A percentile compares a stretch with the other conserved stretches of the same genome.
Evolutionary conservation across 176 grass and related monocot genomes (phyloP).

Genomic region (Pharus latifolius): DNA sequence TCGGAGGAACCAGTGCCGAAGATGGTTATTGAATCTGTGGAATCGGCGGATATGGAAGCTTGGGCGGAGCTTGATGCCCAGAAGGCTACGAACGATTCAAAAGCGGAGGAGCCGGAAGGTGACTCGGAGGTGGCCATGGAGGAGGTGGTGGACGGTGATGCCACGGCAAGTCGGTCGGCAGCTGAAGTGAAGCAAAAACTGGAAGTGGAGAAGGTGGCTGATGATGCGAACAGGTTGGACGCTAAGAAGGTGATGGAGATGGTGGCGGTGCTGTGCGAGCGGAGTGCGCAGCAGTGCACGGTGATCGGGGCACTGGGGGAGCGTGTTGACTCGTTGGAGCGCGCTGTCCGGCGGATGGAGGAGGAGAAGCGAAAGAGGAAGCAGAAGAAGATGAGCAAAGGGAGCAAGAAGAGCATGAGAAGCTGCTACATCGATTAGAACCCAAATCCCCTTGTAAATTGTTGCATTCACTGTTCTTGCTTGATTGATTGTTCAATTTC

Average conservation of each 20-base stretch:
- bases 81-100: no score
- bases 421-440: neutral
- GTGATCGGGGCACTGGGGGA: slow-evolving; percentile 38
- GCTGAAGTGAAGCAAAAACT: neutral
- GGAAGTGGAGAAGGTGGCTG: neutral
- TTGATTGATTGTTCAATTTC: neutral
- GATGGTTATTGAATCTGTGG: no score
- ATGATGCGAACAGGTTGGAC: neutral
- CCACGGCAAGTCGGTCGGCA: neutral
- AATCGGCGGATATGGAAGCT: no score
- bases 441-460: neutral
- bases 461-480: neutral
- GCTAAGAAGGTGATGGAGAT: slow-evolving; percentile 39
- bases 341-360: slow-evolving; percentile 35
- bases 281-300: slow-evolving; percentile 38
- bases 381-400: neutral
- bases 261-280: slow-evolving; percentile 45
- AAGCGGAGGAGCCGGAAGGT: neutral
- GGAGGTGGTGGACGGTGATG: neutral
- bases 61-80: no score
- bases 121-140: slow-evolving; percentile 27
- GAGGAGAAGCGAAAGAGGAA: slow-evolving; percentile 15
- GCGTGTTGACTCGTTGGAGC: slow-evolving; percentile 50
- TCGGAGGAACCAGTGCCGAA: neutral
- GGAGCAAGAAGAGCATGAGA: neutral